Conservation (phyloP, 805 yeast species). For the Saccharomycopsis amapae region DNA sequence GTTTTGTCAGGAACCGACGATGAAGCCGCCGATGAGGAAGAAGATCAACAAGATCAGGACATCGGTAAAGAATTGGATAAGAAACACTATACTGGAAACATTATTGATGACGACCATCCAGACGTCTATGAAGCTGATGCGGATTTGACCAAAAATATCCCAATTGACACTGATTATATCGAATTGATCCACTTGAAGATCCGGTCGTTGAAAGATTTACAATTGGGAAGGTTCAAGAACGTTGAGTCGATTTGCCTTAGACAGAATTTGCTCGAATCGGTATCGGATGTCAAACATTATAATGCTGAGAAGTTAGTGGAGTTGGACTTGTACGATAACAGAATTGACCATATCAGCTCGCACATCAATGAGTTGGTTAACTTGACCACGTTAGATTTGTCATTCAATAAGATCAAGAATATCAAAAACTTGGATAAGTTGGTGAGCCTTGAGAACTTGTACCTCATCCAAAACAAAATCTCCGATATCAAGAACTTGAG, state of each 20-base stretch:
- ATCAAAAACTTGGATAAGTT: constrained; percentile 50
- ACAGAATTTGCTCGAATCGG: constrained; percentile 73
- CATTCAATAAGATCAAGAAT: constrained; percentile 63
- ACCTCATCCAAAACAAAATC: constrained; percentile 85
- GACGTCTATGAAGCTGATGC: constrained; percentile 62
- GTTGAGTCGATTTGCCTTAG: constrained; percentile 65
- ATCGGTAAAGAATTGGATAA: constrained; percentile 9
- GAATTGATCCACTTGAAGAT: constrained; percentile 70
- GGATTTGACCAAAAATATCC: constrained; percentile 51
- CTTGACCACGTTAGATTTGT: constrained; percentile 63
- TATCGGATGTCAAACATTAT: constrained; percentile 55
- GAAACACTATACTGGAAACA: constrained; percentile 19
- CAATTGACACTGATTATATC: constrained; percentile 50
- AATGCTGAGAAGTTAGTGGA: constrained; percentile 56
- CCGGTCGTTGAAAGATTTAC: constrained; percentile 51
- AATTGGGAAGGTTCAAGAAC: constrained; percentile 47
- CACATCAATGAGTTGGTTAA: constrained; percentile 53
- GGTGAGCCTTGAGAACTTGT: constrained; percentile 67
- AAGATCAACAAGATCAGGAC: not conserved
- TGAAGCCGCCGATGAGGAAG: constrained; percentile 10
- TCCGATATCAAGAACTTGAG: constrained; percentile 61
- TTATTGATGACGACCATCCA: constrained; percentile 31
- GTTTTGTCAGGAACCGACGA: constrained; percentile 14
- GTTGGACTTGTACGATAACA: constrained; percentile 85
- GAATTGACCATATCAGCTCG: constrained; percentile 78